A percentile compares a stretch with the other conserved stretches of the same genome.
phyloP scores from a whole-genome alignment of 1,139 yeast genomes.

The Kodamaea sp. region DNA sequence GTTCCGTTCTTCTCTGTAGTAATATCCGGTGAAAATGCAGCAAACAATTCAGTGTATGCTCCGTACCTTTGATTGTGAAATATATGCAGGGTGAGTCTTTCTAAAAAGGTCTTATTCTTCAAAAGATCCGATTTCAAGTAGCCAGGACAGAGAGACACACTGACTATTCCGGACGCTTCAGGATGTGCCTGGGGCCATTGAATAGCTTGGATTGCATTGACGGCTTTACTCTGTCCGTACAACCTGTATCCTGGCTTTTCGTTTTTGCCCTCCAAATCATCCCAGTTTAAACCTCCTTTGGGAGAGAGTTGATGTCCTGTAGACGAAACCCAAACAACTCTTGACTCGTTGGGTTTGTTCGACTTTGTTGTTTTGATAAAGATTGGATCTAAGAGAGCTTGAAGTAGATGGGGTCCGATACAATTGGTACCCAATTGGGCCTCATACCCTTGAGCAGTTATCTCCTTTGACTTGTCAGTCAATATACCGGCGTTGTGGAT shows the following conservation, averaged over 20 bases:
- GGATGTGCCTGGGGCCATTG: slow-evolving; percentile 41
- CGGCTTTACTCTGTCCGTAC: slow-evolving; percentile 54
- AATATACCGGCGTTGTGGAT: slow-evolving; percentile 55
- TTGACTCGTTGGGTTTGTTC: slow-evolving; percentile 14
- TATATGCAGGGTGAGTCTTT: too few relatives aligned
- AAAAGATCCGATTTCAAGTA: background rate
- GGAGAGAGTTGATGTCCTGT: slow-evolving; percentile 38
- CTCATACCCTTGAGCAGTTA: slow-evolving; percentile 42
- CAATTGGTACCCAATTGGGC: slow-evolving; percentile 51
- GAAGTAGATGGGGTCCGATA: slow-evolving; percentile 50
- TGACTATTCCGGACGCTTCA: slow-evolving; percentile 27
- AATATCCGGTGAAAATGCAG: slow-evolving; percentile 23
- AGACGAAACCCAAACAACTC: slow-evolving; percentile 53
- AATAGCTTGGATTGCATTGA: slow-evolving; percentile 42
- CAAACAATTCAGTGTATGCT: slow-evolving; percentile 25
- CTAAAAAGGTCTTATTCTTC: background rate
- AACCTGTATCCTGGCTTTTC: slow-evolving; percentile 6
- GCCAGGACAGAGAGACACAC: slow-evolving; percentile 52
- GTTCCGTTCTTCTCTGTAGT: slow-evolving; percentile 6
- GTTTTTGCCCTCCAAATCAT: slow-evolving; percentile 27
- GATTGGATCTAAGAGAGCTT: slow-evolving; percentile 44
- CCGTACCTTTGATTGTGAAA: slow-evolving; percentile 17
- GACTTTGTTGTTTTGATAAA: slow-evolving; percentile 32
- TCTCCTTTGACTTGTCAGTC: slow-evolving; percentile 41
- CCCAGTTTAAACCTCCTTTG: slow-evolving; percentile 43